Evolutionary conservation across 805 yeast species (phyloP).

Genomic region (Candida koratica): DNA sequence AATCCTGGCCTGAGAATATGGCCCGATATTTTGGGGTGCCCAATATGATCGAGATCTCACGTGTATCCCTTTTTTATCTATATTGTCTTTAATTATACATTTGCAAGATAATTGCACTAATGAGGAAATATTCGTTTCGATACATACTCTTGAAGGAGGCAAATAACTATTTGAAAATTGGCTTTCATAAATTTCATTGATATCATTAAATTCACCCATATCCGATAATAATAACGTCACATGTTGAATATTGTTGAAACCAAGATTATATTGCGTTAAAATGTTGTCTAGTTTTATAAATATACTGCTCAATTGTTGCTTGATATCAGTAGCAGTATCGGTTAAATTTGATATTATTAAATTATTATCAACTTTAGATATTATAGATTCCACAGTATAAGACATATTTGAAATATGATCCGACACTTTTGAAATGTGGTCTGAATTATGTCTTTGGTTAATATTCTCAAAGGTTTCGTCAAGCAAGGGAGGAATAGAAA

Average conservation of each 20-base stretch:
- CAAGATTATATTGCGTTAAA: conserved; percentile 27
- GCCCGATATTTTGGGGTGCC: conserved; percentile 99
- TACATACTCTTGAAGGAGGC: conserved; percentile 90
- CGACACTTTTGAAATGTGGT: not conserved
- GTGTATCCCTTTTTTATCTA: conserved; percentile 66
- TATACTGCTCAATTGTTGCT: conserved; percentile 46
- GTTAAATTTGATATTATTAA: conserved; percentile 29
- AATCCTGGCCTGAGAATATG: conserved; percentile 82
- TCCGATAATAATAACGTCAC: conserved; percentile 57
- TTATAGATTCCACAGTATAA: conserved; percentile 1
- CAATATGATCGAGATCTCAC: conserved; percentile 92
- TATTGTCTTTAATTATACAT: conserved; percentile 30
- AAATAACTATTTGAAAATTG: conserved; percentile 52
- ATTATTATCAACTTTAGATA: conserved; percentile 9
- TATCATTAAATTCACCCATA: conserved; percentile 59
- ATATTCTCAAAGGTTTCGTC: conserved; percentile 38
- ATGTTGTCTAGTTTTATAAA: conserved; percentile 40
- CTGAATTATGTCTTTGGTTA: too few species aligned
- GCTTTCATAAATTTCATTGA: conserved; percentile 58
- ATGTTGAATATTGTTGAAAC: conserved; percentile 50
- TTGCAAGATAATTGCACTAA: conserved; percentile 59
- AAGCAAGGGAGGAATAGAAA: conserved; percentile 36
- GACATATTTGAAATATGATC: not conserved
- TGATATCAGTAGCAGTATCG: conserved; percentile 17
- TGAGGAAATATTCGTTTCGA: conserved; percentile 52